Conservation (phyloP, 345 rosid genomes). For the Eucalyptus coolabah region DNA sequence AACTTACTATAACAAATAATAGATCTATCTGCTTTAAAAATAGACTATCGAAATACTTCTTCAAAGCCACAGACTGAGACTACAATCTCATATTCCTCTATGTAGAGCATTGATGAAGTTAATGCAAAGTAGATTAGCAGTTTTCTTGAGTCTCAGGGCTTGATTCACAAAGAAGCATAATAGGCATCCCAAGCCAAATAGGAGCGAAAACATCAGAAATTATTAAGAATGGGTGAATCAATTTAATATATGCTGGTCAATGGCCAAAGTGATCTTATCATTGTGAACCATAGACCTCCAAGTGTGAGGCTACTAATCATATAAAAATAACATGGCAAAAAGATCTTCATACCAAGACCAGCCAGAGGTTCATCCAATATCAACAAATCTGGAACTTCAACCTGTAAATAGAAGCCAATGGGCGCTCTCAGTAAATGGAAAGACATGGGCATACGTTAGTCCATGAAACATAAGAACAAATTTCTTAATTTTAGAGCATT, state of each 20-base stretch:
- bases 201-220: neutral
- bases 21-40: neutral
- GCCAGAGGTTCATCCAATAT: slow-evolving; percentile 95
- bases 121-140: neutral
- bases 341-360: slow-evolving; percentile 68
- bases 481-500: neutral
- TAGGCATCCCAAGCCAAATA: neutral
- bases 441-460: neutral
- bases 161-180: neutral
- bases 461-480: neutral
- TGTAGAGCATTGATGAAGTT: neutral
- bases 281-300: neutral
- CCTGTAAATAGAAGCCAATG: slow-evolving; percentile 22
- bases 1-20: neutral
- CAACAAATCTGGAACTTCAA: slow-evolving; percentile 70
- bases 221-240: neutral
- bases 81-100: neutral
- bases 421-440: neutral
- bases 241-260: neutral
- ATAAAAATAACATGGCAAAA: slow-evolving; percentile 1
- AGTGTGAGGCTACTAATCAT: neutral
- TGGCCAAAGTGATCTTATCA: neutral
- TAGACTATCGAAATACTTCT: neutral
- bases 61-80: neutral
- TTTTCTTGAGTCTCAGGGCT: neutral